Conservation (phyloP, 1,139 yeast species). For the Hanseniaspora gamundiae region DNA sequence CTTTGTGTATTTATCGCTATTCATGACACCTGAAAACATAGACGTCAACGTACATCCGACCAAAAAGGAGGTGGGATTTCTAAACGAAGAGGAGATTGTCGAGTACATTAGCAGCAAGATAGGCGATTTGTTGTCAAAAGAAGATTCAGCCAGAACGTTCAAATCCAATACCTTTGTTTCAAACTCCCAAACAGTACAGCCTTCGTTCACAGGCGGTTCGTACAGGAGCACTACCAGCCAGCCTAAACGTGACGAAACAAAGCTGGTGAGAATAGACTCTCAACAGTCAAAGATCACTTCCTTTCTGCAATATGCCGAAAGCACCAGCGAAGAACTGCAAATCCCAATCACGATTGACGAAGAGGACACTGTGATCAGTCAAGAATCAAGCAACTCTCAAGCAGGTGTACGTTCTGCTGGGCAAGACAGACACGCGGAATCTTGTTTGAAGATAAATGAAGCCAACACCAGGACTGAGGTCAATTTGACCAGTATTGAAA, state of each 20-base stretch:
- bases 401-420: too few species aligned
- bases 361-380: constrained; percentile 4
- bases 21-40: constrained; percentile 52
- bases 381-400: too few species aligned
- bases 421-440: too few species aligned
- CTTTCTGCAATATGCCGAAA: constrained; percentile 24
- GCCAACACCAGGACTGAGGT: constrained; percentile 31
- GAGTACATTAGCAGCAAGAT: constrained; percentile 42
- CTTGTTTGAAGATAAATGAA: constrained; percentile 10
- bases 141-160: constrained; percentile 61
- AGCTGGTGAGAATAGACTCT: constrained; percentile 65
- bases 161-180: constrained; percentile 46
- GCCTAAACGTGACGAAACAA: constrained; percentile 39
- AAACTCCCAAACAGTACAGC: constrained; percentile 1
- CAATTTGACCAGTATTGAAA: constrained; percentile 45
- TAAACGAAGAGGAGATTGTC: constrained; percentile 77
- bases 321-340: constrained; percentile 1
- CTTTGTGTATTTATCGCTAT: constrained; percentile 61
- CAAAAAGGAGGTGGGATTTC: constrained; percentile 78
- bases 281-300: constrained; percentile 47
- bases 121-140: constrained; percentile 39
- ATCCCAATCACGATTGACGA: not conserved
- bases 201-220: constrained; percentile 1
- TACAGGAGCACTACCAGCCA: constrained; percentile 14
- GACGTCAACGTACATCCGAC: constrained; percentile 97